These are phyloP conservation scores for Eutrema heterophyllum DNA, from an alignment of 345 rosid species.

Conservation along the genomic window DNA sequence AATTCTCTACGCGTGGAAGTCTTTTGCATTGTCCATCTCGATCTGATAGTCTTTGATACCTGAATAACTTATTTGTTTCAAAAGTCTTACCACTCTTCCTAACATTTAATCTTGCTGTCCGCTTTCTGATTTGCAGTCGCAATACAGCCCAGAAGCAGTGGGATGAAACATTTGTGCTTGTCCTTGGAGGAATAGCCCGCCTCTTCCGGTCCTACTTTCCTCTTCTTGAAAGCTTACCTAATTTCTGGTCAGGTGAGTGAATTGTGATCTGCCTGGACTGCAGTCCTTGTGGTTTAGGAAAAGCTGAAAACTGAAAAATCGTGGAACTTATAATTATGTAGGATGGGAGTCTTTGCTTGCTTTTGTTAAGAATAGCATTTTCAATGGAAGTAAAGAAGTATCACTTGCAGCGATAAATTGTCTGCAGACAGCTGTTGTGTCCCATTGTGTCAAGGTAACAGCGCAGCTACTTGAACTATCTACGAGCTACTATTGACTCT, in stretches of 20 bases:
- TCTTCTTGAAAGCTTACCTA: slow-evolving; percentile 61
- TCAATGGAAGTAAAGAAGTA: slow-evolving; percentile 90
- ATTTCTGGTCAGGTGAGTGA: slow-evolving; percentile 83
- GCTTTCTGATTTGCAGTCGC: slow-evolving; percentile 56
- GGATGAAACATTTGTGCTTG: slow-evolving; percentile 97
- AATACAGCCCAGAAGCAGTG: slow-evolving; percentile 98
- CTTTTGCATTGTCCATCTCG: slow-evolving; percentile 3
- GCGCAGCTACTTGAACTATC: slow-evolving; percentile 1
- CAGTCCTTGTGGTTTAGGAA: neutral
- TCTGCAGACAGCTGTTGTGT: slow-evolving; percentile 73
- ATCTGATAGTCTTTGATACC: slow-evolving; percentile 10
- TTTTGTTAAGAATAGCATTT: slow-evolving; percentile 68
- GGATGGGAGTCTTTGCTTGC: slow-evolving; percentile 92
- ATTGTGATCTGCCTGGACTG: slow-evolving; percentile 5
- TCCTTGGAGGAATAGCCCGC: slow-evolving; percentile 93
- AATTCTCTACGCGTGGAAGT: neutral
- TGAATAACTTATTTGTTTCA: neutral
- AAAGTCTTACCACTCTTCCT: slow-evolving; percentile 4
- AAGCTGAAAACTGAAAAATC: neutral
- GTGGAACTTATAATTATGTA: slow-evolving; percentile 31
- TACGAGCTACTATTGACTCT: neutral
- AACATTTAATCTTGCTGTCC: slow-evolving; percentile 11
- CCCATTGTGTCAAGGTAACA: slow-evolving; percentile 77
- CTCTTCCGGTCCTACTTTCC: slow-evolving; percentile 91
- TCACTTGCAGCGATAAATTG: slow-evolving; percentile 89